These are phyloP conservation scores for Uronychia setigera DNA, from an alignment of 73 alveolate genomes.

Conservation along the genomic window DNA sequence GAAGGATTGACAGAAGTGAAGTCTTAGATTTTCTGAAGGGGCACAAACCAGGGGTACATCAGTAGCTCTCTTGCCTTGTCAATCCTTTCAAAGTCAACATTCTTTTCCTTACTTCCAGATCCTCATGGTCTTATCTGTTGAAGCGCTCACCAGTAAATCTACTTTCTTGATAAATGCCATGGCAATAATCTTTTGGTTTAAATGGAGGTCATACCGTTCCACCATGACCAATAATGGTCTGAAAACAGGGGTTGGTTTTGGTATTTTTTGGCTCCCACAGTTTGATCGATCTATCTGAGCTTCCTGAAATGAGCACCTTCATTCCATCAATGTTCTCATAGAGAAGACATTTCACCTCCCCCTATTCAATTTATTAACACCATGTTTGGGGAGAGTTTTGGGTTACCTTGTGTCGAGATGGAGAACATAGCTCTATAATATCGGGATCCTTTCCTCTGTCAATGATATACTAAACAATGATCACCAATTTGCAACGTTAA, in stretches of 20 bases:
- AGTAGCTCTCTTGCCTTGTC: conserved; percentile 90
- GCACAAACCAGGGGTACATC: conserved; percentile 91
- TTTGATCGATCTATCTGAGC: conserved; percentile 71
- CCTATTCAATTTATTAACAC: conserved; percentile 50
- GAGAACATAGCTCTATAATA: conserved; percentile 47
- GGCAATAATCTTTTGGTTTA: conserved; percentile 56
- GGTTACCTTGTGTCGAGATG: conserved; percentile 33
- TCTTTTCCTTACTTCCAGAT: conserved; percentile 66
- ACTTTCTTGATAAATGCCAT: conserved; percentile 64
- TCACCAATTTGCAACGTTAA: no score
- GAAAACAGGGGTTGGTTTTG: conserved; percentile 64
- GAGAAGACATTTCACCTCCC: conserved; percentile 66
- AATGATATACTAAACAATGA: conserved; percentile 7
- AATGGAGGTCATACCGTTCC: conserved; percentile 34
- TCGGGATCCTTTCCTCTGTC: conserved; percentile 69
- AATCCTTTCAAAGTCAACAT: conserved; percentile 14
- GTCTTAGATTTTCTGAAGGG: conserved; percentile 76
- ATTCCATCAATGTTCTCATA: conserved; percentile 47
- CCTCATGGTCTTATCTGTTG: conserved; percentile 83
- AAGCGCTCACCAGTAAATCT: conserved; percentile 70
- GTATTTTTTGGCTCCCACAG: conserved; percentile 77
- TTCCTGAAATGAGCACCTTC: conserved; percentile 66
- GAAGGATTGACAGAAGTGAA: conserved; percentile 78
- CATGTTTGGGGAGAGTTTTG: neutral
- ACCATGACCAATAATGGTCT: conserved; percentile 76